Evolutionary conservation across 305 asterid species (phyloP).

Genomic region (Solanum hybrid): DNA sequence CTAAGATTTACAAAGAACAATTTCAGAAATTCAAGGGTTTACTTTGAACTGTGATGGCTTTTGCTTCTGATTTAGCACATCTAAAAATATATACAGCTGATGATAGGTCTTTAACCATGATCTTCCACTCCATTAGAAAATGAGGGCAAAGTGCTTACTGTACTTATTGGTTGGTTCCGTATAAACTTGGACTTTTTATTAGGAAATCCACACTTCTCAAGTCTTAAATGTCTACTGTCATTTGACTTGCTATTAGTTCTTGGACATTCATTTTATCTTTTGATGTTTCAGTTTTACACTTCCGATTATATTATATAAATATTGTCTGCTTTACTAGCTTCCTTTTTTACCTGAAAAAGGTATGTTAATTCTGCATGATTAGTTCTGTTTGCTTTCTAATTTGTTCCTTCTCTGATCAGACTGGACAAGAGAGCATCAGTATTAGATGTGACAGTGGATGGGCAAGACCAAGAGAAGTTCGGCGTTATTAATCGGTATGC

Average conservation of each 20-base stretch:
- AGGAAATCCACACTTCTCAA: background rate
- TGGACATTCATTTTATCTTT: background rate
- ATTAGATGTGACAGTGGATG: slow-evolving; percentile 63
- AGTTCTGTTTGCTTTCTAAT: background rate
- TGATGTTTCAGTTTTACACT: background rate
- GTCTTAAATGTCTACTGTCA: background rate
- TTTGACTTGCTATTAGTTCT: background rate
- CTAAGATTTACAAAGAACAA: background rate
- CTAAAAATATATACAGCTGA: background rate
- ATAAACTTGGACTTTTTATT: background rate
- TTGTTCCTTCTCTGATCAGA: slow-evolving; percentile 28
- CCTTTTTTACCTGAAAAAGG: background rate
- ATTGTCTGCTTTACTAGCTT: background rate
- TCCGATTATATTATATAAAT: background rate
- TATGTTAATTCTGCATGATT: background rate
- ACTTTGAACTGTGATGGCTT: background rate
- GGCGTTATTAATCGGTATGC: slow-evolving; percentile 83
- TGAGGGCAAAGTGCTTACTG: background rate
- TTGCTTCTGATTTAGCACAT: background rate
- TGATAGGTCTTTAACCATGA: background rate
- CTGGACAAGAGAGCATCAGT: slow-evolving; percentile 69
- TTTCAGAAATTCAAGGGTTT: background rate
- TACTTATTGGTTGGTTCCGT: background rate
- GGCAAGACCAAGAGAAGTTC: slow-evolving; percentile 81
- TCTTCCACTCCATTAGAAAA: background rate